Evolutionary conservation across 1,284 basidiomycete species (phyloP), one percentile per base, ranked within the genome.

Genomic region (Cystobasidium sp.): DNA sequence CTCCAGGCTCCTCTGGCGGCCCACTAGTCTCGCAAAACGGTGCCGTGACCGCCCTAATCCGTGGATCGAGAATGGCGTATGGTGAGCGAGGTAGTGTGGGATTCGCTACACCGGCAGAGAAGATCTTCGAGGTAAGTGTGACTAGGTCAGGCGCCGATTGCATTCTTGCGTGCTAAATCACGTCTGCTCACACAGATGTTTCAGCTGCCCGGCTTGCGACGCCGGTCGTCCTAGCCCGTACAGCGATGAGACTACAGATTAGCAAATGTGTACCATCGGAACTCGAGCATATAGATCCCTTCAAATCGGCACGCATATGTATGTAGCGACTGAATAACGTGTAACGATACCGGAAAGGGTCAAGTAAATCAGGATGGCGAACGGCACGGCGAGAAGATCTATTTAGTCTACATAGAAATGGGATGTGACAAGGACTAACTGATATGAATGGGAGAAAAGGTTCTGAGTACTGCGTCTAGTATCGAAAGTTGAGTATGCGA

Each of bases 101-200:
- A 24, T 73, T 73, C 39, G 70, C 70, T 31, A 73, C 70, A 7
- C 70, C 70, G 6, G 70, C 70, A 10, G 70, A 73, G 18, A 73
- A 73, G 63, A 73, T 73, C n/a, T 73, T 73, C 43, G 70, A 73
- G 53, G 64, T 66, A 43, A 7, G 64, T 41, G 24, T 51, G 44
- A 5, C 31, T 18, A 5, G 0, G 58, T 55, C 24, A 22, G 47
- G 14, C 16, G 14, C 47, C n/a, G 12, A 24, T 8, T 24, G 22
- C 22, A 12, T 55, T 12, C 22, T 22, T 20, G 4, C 12, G 7
- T 31, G 18, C 22, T 12, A 55, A 12, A 20, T 18, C 3, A 18
- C 53, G 37, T 16, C 37, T 31, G 14, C 14, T 49, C n/a, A 22
- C 31, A 24, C 43, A 66, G 64, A 37, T 73, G 41, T 73, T 73